Percentiles rank a stretch among this genome's conserved stretches.
Evolutionary conservation across 2,329 filamentous ascomycete genomes (phyloP).

Genomic region (Tolypocladium guangdongense): DNA sequence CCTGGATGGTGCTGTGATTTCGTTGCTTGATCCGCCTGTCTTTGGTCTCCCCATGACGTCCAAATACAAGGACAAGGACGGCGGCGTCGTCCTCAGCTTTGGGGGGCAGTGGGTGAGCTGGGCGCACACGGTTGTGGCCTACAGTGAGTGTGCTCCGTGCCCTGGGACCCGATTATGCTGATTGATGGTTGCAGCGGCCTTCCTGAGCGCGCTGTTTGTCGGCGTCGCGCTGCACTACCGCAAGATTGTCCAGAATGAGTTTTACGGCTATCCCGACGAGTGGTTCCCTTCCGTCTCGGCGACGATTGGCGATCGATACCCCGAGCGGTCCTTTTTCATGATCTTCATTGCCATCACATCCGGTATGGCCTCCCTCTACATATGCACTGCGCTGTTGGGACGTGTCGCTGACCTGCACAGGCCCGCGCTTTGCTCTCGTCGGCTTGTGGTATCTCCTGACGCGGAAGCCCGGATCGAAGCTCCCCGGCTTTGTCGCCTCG

Average conservation of each 20-base stretch:
- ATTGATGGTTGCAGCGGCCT: constrained; percentile 49
- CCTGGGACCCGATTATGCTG: constrained; percentile 4
- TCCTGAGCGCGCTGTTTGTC: constrained; percentile 74
- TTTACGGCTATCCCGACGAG: constrained; percentile 87
- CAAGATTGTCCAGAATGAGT: constrained; percentile 97
- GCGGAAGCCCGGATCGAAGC: constrained; percentile 57
- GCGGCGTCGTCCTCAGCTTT: constrained; percentile 50
- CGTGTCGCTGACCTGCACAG: constrained; percentile 27
- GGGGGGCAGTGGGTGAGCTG: constrained; percentile 88
- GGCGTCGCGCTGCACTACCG: constrained; percentile 78
- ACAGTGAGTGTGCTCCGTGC: constrained; percentile 42
- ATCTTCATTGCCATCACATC: constrained; percentile 95
- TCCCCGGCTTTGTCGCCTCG: constrained; percentile 72
- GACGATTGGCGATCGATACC: constrained; percentile 94
- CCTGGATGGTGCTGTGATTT: constrained; percentile 18
- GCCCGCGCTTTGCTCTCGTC: constrained; percentile 83
- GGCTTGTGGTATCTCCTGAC: constrained; percentile 88
- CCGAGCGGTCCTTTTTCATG: constrained; percentile 94
- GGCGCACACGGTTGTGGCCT: constrained; percentile 74
- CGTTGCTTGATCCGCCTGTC: constrained; percentile 8
- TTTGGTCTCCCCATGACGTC: constrained; percentile 19
- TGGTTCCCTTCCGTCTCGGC: constrained; percentile 96
- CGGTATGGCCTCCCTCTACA: constrained; percentile 34
- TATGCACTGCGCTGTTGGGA: background rate
- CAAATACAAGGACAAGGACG: constrained; percentile 55